phyloP scores from a whole-genome alignment of 257 asterid species.

The Nicotiana noctiflora region DNA sequence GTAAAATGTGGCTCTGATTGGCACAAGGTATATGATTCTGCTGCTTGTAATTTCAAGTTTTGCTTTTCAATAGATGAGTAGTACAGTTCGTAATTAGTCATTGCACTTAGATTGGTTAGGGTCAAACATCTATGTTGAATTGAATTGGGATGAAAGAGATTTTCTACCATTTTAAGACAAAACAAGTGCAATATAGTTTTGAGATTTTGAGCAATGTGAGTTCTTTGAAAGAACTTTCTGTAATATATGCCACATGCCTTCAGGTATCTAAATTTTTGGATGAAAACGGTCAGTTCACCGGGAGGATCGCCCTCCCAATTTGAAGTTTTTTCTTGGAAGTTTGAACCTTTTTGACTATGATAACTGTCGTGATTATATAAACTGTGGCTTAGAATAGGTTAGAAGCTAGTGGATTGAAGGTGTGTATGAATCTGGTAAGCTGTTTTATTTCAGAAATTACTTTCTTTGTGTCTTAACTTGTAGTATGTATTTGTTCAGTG shows the following conservation, averaged over 20 bases:
- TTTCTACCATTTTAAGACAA: neutral
- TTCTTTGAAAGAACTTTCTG: too few species aligned
- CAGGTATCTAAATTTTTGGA: neutral
- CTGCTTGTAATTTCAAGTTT: neutral
- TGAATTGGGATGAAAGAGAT: neutral
- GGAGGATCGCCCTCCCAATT: too few species aligned
- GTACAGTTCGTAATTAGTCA: neutral
- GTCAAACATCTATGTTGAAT: neutral
- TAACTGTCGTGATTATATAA: too few species aligned
- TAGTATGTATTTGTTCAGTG: neutral
- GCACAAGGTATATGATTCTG: neutral
- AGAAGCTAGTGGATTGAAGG: neutral
- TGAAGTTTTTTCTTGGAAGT: too few species aligned
- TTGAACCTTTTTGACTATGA: too few species aligned
- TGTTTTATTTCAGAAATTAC: neutral
- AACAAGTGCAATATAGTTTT: neutral
- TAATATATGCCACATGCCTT: too few species aligned
- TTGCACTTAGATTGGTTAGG: neutral
- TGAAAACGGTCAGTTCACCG: too few species aligned
- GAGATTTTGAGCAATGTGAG: neutral
- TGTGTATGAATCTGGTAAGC: neutral
- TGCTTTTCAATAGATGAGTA: neutral
- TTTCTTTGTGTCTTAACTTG: neutral
- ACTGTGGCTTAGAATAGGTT: neutral
- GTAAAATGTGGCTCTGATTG: neutral